phyloP scores from a whole-genome alignment of 2,329 filamentous ascomycete genomes.

The Niveomyces coronatus region DNA sequence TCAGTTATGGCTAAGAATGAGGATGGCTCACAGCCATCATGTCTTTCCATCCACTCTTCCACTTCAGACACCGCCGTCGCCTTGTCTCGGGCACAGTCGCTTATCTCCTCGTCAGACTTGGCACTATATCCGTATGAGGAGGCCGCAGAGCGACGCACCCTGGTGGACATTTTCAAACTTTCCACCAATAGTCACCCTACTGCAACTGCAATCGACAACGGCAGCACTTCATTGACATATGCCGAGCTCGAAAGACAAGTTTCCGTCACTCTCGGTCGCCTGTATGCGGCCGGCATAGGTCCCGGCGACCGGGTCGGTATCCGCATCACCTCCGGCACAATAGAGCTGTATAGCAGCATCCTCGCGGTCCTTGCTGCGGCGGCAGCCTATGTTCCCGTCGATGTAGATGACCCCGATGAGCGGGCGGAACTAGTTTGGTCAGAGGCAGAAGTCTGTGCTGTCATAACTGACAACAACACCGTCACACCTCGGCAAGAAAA shows the following conservation, averaged over 20 bases:
- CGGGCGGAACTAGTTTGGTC: conserved; percentile 14
- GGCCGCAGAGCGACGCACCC: conserved; percentile 9
- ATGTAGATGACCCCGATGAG: conserved; percentile 15
- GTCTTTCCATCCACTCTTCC: not conserved
- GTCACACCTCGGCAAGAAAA: conserved; percentile 9
- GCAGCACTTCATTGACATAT: conserved; percentile 10
- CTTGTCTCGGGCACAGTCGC: not conserved
- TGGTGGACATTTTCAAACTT: conserved; percentile 13
- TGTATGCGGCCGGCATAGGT: conserved; percentile 11
- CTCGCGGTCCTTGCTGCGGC: conserved; percentile 13
- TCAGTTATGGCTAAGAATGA: not conserved
- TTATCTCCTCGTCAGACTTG: not conserved
- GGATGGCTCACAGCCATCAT: no score
- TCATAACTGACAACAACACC: conserved; percentile 12
- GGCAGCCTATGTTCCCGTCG: conserved; percentile 15
- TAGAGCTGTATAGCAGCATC: conserved; percentile 14
- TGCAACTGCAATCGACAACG: conserved; percentile 13
- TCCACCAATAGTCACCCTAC: conserved; percentile 9
- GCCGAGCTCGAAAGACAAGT: conserved; percentile 8
- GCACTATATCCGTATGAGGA: conserved; percentile 6
- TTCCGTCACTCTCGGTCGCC: conserved; percentile 2
- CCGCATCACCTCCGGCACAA: conserved; percentile 13
- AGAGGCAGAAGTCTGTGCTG: conserved; percentile 12
- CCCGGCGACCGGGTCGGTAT: conserved; percentile 14
- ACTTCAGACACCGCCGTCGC: not conserved